A percentile compares a stretch with the other conserved stretches of the same genome.
Conservation (phyloP, 2,329 filamentous ascomycete species). For the Cladobotryum mycophilum region DNA sequence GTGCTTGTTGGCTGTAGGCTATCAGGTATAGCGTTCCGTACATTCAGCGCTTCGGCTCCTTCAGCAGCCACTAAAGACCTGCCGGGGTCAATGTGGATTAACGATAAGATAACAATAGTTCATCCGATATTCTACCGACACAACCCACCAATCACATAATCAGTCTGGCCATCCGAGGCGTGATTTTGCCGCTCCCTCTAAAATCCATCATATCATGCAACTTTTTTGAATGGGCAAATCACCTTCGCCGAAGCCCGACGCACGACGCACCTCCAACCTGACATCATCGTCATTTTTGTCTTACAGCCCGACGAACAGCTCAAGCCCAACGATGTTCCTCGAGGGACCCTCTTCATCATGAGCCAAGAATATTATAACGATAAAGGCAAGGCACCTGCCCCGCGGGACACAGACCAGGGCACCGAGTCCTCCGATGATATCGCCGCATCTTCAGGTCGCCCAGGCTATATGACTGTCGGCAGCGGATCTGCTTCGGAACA, state of each 20-base stretch:
- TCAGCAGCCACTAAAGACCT: too few relatives aligned
- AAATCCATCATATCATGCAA: slow-evolving; percentile 16
- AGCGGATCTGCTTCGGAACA: slow-evolving; percentile 74
- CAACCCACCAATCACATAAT: slow-evolving; percentile 23
- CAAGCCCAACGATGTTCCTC: slow-evolving; percentile 29
- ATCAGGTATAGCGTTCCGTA: too few relatives aligned
- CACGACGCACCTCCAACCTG: slow-evolving; percentile 13
- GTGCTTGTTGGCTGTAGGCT: not conserved
- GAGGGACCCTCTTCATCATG: slow-evolving; percentile 38
- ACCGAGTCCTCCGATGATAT: slow-evolving; percentile 19
- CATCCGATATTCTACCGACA: slow-evolving; percentile 20
- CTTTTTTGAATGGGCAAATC: slow-evolving; percentile 18
- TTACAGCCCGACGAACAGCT: slow-evolving; percentile 7
- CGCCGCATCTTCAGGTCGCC: slow-evolving; percentile 31
- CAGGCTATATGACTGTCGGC: slow-evolving; percentile 83
- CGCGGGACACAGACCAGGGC: slow-evolving; percentile 20
- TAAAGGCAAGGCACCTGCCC: slow-evolving; percentile 46
- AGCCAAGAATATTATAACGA: slow-evolving; percentile 53
- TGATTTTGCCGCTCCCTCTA: slow-evolving; percentile 7
- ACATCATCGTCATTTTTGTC: slow-evolving; percentile 14
- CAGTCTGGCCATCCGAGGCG: slow-evolving; percentile 13
- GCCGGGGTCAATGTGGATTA: too few relatives aligned
- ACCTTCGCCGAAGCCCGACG: slow-evolving; percentile 11
- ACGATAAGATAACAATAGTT: slow-evolving; percentile 13
- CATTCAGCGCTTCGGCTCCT: too few relatives aligned